A percentile compares a stretch with the other conserved stretches of the same genome.
These are phyloP conservation scores for Centrapalus pauciflorus DNA, from an alignment of 129 eudicot species.

Conservation along the genomic window DNA sequence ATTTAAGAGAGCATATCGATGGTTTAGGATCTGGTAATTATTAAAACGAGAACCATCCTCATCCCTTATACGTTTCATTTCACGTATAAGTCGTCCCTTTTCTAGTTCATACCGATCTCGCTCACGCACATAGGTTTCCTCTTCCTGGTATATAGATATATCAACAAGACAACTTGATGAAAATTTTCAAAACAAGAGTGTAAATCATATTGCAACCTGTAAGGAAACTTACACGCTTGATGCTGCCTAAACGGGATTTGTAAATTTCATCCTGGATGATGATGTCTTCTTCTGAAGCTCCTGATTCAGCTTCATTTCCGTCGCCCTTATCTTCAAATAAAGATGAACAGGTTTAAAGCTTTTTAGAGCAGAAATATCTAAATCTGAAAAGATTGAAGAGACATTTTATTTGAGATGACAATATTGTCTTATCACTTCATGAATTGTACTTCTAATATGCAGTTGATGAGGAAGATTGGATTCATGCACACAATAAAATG, in stretches of 20 bases:
- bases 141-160: conserved; percentile 64
- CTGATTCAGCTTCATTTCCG: conserved; percentile 61
- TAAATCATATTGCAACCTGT: not conserved
- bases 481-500: not conserved
- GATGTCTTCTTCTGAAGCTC: conserved; percentile 71
- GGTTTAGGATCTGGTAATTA: conserved; percentile 83
- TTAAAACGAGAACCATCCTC: conserved; percentile 97
- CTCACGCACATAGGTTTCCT: conserved; percentile 76
- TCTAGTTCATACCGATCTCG: conserved; percentile 88
- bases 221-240: conserved; percentile 71
- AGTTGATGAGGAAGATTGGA: not conserved
- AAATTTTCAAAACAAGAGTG: not conserved
- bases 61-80: conserved; percentile 97
- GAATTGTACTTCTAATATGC: not conserved
- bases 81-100: conserved; percentile 94
- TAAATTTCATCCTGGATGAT: conserved; percentile 82
- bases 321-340: conserved; percentile 64
- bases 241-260: conserved; percentile 88
- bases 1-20: conserved; percentile 88
- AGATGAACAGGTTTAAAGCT: conserved; percentile 8
- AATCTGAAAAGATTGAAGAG: not conserved
- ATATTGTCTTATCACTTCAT: not conserved
- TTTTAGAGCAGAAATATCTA: not conserved
- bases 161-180: not conserved
- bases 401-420: not conserved